phyloP scores from a whole-genome alignment of 2,329 filamentous ascomycete genomes.

The Chaetomiaceae sp. region DNA sequence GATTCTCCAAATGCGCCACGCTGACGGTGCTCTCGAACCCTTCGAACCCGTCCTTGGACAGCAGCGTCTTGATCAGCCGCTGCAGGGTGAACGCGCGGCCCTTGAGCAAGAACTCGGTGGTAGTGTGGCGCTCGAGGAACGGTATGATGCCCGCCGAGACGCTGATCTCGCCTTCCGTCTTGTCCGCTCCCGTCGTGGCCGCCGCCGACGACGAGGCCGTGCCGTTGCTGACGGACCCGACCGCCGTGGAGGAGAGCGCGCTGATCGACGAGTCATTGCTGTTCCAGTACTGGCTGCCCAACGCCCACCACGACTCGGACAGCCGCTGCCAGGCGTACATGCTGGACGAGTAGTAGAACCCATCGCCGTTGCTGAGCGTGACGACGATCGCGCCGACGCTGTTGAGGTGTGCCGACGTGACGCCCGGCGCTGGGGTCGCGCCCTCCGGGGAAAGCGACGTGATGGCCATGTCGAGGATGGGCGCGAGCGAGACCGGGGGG shows the following conservation, averaged over 20 bases:
- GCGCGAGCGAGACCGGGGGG: slow-evolving; percentile 82
- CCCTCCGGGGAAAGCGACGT: slow-evolving; percentile 72
- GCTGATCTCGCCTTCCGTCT: slow-evolving; percentile 38
- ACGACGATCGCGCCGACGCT: slow-evolving; percentile 80
- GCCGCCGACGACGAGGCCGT: slow-evolving; percentile 33
- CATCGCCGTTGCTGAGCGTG: slow-evolving; percentile 91
- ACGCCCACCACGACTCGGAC: slow-evolving; percentile 98
- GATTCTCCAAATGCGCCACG: slow-evolving; percentile 91
- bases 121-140: slow-evolving; percentile 89
- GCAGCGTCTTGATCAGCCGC: slow-evolving; percentile 80
- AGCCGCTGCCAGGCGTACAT: slow-evolving; percentile 93
- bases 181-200: not conserved
- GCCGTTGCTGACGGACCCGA: slow-evolving; percentile 49
- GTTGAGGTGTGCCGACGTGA: slow-evolving; percentile 89
- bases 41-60: slow-evolving; percentile 88
- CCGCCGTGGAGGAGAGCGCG: slow-evolving; percentile 68
- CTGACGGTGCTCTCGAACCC: slow-evolving; percentile 86
- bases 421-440: slow-evolving; percentile 71
- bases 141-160: slow-evolving; percentile 91
- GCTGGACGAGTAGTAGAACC: slow-evolving; percentile 78
- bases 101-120: slow-evolving; percentile 84
- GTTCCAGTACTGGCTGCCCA: slow-evolving; percentile 98
- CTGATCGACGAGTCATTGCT: slow-evolving; percentile 87
- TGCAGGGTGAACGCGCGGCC: slow-evolving; percentile 89
- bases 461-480: slow-evolving; percentile 81